Evolutionary conservation across 2,329 filamentous ascomycete genomes (phyloP), one percentile per base, ranked within the genome.

Genomic region (Bipolaris bicolor): DNA sequence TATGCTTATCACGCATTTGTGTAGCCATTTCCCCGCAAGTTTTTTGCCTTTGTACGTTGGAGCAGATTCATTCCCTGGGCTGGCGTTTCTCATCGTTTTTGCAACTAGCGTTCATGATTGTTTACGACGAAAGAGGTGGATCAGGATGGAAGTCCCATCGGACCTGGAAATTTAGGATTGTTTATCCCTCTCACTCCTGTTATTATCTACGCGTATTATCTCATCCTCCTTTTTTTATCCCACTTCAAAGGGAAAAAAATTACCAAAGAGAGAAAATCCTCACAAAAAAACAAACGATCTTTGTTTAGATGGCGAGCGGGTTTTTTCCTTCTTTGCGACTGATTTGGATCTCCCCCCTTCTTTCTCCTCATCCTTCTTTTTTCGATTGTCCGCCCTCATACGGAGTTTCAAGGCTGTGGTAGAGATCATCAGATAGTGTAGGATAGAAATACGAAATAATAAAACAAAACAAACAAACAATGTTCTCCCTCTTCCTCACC

Each of bases 381-480:
- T 26, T 26, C 7, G 10, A 24, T 39, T 16, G n/a, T 16, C 15
- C 31, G 10, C 39, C 43, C 56, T 60, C 56, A 31, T 55, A 48
- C 52, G 57, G 58, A 64, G 63, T 64, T 53, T 53, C 34, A 44
- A 64, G 62, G 69, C 60, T 57, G 61, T 55, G 70, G 70, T 72
- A 65, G 71, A 74, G 70, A 58, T 72, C 68, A 61, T 71, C 68
- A 72, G 64, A 68, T 69, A 72, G 61, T 72, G 65, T 70, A 72
- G 55, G 53, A 62, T 65, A 67, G 56, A 60, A 61, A 66, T 41
- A 50, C 18, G 33, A 58, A 45, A 18, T 39, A 29, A 29, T n/a
- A 24, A 46, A 34, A 55, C 39, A 50, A 54, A 26, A 58, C 49
- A 57, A 57, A 24, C 18, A 29, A 6, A 10, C 29, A 31, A 31